Conservation (phyloP, 2,329 filamentous ascomycete genomes). For the Cercospora beticola region DNA sequence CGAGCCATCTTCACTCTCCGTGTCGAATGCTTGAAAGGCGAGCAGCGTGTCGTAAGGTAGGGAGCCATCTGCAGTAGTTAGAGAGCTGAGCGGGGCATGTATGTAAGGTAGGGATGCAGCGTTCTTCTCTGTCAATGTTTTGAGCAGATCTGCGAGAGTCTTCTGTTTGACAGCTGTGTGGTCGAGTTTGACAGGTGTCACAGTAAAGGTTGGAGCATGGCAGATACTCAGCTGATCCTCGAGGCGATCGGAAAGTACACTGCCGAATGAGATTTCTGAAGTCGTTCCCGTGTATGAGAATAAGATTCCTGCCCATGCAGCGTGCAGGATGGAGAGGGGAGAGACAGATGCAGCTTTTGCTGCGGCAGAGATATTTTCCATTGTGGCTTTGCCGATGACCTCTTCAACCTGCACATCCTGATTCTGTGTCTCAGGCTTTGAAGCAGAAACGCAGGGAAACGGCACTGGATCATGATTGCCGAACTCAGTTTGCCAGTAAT, state of each 20-base stretch:
- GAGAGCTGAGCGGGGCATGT: constrained; percentile 15
- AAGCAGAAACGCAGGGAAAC: not conserved
- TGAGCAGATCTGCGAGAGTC: constrained; percentile 1
- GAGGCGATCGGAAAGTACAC: constrained; percentile 71
- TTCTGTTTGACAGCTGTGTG: constrained; percentile 28
- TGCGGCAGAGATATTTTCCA: not conserved
- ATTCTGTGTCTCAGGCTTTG: not conserved
- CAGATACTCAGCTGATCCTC: constrained; percentile 42
- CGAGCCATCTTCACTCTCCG: not conserved
- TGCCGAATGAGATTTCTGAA: constrained; percentile 68
- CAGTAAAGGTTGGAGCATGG: constrained; percentile 35
- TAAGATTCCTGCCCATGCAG: not conserved
- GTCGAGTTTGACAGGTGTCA: constrained; percentile 24
- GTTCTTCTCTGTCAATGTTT: constrained; percentile 13
- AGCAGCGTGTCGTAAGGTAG: constrained; percentile 22
- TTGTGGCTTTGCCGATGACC: not conserved
- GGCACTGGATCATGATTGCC: not conserved
- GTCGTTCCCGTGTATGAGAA: constrained; percentile 29
- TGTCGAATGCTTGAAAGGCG: constrained; percentile 22
- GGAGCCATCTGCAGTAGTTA: constrained; percentile 17
- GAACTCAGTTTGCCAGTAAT: not conserved
- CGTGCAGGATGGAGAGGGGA: not conserved
- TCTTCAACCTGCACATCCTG: not conserved
- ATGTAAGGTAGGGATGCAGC: constrained; percentile 14
- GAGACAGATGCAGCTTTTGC: not conserved